Base-by-base conservation (phyloP, 1,284 basidiomycete species). In the Leccinum brunneo-olivaceum region DNA sequence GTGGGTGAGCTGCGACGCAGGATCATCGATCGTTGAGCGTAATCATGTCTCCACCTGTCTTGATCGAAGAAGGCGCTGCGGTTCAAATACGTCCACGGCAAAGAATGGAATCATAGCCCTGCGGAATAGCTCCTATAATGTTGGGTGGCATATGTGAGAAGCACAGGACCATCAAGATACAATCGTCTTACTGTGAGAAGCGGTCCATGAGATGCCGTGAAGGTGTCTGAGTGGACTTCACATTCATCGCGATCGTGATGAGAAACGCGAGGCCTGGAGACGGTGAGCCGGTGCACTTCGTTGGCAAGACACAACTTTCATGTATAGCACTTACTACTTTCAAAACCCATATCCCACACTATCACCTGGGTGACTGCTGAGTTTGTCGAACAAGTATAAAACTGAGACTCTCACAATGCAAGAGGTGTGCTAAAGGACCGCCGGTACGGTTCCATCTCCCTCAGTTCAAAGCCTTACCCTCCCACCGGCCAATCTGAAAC, bases 21-120 rank as follows among this genome's bases (percentile, higher is more conserved):
- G 46, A 52, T 52, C 45, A 48, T 50, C 24, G 30, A 58, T 57
- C 40, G 43, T 24, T 37, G 42, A 44, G 51, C 39, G 49, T 53
- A 55, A 59, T 51, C 47, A 16, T 27, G 42, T 46, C 40, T 28
- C 45, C 48, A 29, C 53, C 45, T 41, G 41, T 28, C 24, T 20
- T 44, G 59, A 60, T 62, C 51, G 48, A 48, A 54, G 57, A 52
- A 62, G 55, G 40, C 47, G 32, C 57, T 62, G 55, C 46, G 45
- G 37, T 29, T 39, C 28, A 51, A n/a, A 46, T 55, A 54, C 55
- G 52, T 59, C 60, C 38, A 45, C 35, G 23, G 43, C 37, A 52
- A 41, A 44, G 49, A 59, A 61, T 58, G 58, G 54, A 58, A 59
- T 35, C 44, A 32, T 25, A 9, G 29, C 42, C 45, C 43, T 54